Base-by-base conservation (phyloP, 495 filamentous ascomycete species). In the Cladorrhinum samala region DNA sequence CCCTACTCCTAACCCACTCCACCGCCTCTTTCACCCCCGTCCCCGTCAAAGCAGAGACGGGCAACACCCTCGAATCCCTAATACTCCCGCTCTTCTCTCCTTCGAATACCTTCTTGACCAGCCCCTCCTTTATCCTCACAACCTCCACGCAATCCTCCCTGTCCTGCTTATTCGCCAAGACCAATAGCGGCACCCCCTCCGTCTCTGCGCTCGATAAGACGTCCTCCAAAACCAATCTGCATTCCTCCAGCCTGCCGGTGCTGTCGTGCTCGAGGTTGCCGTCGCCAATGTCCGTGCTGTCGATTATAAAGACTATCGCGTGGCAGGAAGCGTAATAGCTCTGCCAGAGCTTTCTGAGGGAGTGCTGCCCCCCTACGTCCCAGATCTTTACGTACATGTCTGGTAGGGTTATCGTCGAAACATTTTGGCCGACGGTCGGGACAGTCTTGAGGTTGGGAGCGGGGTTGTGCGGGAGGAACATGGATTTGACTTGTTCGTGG, bases 331-430 rank as follows among this genome's bases (percentile, higher is more conserved):
- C 75, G 74, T 96, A 98, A 72, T 98, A 98, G 67, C 83, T 87
- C 71, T 95, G 89, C 93, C 93, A 98, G 4, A 98, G 84, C 53
- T 85, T 84, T 44, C 93, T 87, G 64, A 98, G 81, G 8, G 77
- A 81, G 58, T 92, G 83, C 69, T 98, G 93, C 2, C 93, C 93
- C 51, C 93, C 93, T 2, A 98, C 88, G 69, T 98, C 93, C 93
- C 93, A 98, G 65, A 98, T 86, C 77, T 95, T 95, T 61, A 98
- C 79, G 75, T 96, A 95, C 83, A 95, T 88, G 61, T 94, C 88
- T 1, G 86, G 84, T 9, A 96, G 76, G 1, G 83, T 79, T 67
- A 98, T 88, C 40, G 89, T 90, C 33, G 89, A 83, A 58, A 97
- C 92, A 71, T 96, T 98, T 65, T 98, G 93, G 52, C 93, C 93